These are phyloP conservation scores for Volvariella surrecta DNA, from an alignment of 1,284 basidiomycete species.

Conservation along the genomic window DNA sequence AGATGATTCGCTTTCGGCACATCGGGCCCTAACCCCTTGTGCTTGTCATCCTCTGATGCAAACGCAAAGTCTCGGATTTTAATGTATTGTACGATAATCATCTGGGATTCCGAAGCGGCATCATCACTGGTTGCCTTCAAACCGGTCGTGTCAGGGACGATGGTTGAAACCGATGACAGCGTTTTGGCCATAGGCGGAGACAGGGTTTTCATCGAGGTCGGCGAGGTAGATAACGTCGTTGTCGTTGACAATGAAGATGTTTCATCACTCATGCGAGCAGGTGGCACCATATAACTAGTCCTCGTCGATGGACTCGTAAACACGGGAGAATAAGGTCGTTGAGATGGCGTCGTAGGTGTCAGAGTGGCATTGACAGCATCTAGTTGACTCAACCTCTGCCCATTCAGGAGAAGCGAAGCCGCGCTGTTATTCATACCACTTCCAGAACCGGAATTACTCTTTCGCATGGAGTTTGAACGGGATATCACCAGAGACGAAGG, in stretches of 20 bases:
- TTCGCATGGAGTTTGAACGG: neutral
- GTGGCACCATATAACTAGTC: too few relatives aligned
- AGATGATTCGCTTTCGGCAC: slow-evolving; percentile 5
- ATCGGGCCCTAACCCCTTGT: neutral
- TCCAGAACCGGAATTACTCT: neutral
- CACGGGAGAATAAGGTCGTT: too few relatives aligned
- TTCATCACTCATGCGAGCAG: too few relatives aligned
- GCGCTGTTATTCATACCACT: neutral
- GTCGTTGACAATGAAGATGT: too few relatives aligned
- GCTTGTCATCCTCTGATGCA: neutral
- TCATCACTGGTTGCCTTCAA: neutral
- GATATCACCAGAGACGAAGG: neutral
- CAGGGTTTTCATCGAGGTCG: too few relatives aligned
- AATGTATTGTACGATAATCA: neutral
- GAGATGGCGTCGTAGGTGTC: too few relatives aligned
- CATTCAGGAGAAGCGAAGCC: neutral
- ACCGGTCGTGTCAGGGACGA: neutral
- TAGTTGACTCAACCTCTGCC: too few relatives aligned
- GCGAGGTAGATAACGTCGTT: too few relatives aligned
- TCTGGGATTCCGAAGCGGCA: neutral
- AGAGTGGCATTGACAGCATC: too few relatives aligned
- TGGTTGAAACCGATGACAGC: too few relatives aligned
- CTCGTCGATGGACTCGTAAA: too few relatives aligned
- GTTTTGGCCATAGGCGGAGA: too few relatives aligned
- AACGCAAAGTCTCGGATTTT: slow-evolving; percentile 6